These are phyloP conservation scores for Alternaria consortialis DNA, from an alignment of 2,329 filamentous ascomycete genomes.

Conservation along the genomic window DNA sequence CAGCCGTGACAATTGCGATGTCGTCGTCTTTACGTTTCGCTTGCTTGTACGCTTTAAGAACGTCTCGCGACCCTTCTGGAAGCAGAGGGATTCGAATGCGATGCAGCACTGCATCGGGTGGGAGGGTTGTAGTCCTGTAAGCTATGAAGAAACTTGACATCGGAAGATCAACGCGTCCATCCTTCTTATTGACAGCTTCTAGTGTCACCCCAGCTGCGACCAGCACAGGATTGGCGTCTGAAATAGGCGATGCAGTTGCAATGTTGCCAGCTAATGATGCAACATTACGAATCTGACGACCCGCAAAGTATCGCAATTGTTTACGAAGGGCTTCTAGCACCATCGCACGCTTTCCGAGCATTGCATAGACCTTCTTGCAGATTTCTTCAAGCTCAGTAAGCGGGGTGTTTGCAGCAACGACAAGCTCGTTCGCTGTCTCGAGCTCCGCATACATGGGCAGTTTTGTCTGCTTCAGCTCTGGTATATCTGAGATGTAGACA, in stretches of 20 bases:
- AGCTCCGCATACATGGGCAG: slow-evolving; percentile 40
- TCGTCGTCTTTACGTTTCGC: slow-evolving; percentile 96
- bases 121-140: slow-evolving; percentile 83
- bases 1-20: slow-evolving; percentile 93
- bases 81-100: slow-evolving; percentile 79
- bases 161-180: slow-evolving; percentile 64
- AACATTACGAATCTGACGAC: slow-evolving; percentile 92
- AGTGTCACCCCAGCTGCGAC: slow-evolving; percentile 83
- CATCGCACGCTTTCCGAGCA: slow-evolving; percentile 48
- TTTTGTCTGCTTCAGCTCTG: slow-evolving; percentile 76
- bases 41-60: slow-evolving; percentile 90
- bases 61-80: slow-evolving; percentile 74
- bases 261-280: slow-evolving; percentile 93
- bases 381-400: slow-evolving; percentile 89
- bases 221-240: slow-evolving; percentile 90
- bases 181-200: slow-evolving; percentile 77
- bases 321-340: slow-evolving; percentile 76
- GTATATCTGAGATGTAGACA: slow-evolving; percentile 89
- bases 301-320: slow-evolving; percentile 92
- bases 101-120: slow-evolving; percentile 80
- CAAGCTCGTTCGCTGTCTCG: slow-evolving; percentile 57
- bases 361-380: slow-evolving; percentile 74
- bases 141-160: slow-evolving; percentile 91
- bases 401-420: slow-evolving; percentile 89
- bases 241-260: slow-evolving; percentile 92